Conservation (phyloP, 352 stramenopile genomes). For the Blastocystis hominis region DNA sequence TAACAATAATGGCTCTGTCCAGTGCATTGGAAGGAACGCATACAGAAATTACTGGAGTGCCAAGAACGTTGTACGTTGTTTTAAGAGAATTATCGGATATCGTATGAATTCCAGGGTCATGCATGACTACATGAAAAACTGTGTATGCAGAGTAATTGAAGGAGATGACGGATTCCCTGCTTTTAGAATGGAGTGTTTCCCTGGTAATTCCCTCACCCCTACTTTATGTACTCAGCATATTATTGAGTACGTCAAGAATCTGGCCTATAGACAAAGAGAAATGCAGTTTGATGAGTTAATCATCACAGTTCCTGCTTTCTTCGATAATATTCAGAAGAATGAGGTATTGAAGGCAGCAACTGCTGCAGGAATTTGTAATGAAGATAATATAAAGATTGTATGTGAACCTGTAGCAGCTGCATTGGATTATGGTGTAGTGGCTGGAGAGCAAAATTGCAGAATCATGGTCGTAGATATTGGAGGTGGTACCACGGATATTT, state of each 20-base stretch:
- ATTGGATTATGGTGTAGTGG: neutral
- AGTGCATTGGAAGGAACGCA: neutral
- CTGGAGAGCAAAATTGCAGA: neutral
- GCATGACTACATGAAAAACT: conserved; percentile 1
- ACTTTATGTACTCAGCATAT: neutral
- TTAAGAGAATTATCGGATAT: neutral
- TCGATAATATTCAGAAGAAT: neutral
- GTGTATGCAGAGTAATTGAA: neutral
- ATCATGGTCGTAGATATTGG: conserved; percentile 67
- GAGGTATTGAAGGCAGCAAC: neutral
- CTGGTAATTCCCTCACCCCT: neutral
- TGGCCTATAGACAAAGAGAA: neutral
- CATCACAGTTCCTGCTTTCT: conserved; percentile 31
- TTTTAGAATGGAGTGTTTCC: neutral
- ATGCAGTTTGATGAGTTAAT: neutral
- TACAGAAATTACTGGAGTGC: neutral
- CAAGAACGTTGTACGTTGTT: neutral
- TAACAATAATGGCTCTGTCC: neutral
- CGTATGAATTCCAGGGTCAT: neutral
- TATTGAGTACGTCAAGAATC: neutral
- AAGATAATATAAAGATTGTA: neutral
- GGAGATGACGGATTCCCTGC: neutral
- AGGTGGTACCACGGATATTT: conserved; percentile 70
- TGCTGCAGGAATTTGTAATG: neutral
- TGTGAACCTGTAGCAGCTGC: conserved; percentile 26